phyloP scores from a whole-genome alignment of 73 alveolate genomes.

The Diophrys sp. region DNA sequence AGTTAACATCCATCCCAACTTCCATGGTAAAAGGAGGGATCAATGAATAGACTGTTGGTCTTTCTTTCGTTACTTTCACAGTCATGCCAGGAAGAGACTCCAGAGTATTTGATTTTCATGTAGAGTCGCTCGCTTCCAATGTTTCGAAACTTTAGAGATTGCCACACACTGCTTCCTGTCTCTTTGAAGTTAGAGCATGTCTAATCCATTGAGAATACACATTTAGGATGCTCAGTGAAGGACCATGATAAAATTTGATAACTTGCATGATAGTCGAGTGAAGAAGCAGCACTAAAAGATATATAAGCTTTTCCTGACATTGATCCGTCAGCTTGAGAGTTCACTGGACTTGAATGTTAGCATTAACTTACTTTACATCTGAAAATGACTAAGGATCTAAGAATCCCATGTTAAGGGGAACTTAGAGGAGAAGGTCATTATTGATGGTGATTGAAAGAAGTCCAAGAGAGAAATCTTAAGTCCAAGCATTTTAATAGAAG shows the following conservation, averaged over 20 bases:
- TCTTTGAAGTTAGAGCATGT: background rate
- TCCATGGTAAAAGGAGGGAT: conserved; percentile 18
- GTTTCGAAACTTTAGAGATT: conserved; percentile 16
- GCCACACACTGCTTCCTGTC: background rate
- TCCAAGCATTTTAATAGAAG: background rate
- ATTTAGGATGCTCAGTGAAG: conserved; percentile 12
- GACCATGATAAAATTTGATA: conserved; percentile 27
- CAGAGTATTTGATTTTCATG: conserved; percentile 13
- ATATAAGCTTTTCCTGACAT: conserved; percentile 31
- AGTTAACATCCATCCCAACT: conserved; percentile 13
- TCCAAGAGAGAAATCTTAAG: conserved; percentile 17
- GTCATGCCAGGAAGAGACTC: background rate
- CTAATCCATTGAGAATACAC: background rate
- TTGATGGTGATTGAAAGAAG: conserved; percentile 23
- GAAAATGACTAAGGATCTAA: conserved; percentile 7
- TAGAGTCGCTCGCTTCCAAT: conserved; percentile 38
- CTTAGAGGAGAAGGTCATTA: conserved; percentile 28
- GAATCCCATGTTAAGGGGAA: conserved; percentile 32
- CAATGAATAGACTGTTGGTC: background rate
- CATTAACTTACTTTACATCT: too few relatives aligned
- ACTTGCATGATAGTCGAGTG: conserved; percentile 19
- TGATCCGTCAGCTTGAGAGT: conserved; percentile 23
- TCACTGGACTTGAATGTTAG: too few relatives aligned
- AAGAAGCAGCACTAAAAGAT: conserved; percentile 31
- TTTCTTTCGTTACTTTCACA: conserved; percentile 7